Evolutionary conservation across 2,329 filamentous ascomycete species (phyloP).

Genomic region (Colletotrichum magnum): DNA sequence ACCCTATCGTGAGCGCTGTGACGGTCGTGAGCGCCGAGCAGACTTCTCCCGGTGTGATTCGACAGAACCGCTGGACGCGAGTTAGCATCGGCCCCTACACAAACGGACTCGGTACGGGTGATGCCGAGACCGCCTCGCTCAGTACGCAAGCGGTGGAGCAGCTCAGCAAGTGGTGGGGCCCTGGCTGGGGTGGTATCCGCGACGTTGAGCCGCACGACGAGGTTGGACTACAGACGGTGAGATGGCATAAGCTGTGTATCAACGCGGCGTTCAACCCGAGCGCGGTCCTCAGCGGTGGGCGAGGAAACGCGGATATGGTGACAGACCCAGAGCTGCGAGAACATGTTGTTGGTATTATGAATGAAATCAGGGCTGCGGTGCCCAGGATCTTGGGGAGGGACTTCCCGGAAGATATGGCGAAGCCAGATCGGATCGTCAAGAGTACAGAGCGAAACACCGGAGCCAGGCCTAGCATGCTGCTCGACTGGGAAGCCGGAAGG

Average conservation of each 20-base stretch:
- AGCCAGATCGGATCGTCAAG: constrained; percentile 72
- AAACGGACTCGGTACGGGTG: constrained; percentile 59
- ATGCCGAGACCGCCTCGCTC: constrained; percentile 49
- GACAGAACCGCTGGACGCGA: constrained; percentile 81
- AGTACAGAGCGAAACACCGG: constrained; percentile 76
- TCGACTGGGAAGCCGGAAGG: constrained; percentile 77
- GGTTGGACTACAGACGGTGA: constrained; percentile 76
- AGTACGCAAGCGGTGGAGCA: constrained; percentile 60
- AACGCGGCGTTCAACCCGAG: constrained; percentile 83
- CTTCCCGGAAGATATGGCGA: constrained; percentile 72
- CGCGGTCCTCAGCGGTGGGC: constrained; percentile 75
- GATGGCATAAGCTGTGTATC: constrained; percentile 85
- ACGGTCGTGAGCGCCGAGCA: constrained; percentile 80
- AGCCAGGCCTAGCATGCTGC: constrained; percentile 76
- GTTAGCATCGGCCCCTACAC: constrained; percentile 79
- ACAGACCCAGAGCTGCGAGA: constrained; percentile 72
- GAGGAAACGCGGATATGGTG: constrained; percentile 76
- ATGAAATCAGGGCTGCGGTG: constrained; percentile 76
- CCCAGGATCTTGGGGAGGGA: constrained; percentile 73
- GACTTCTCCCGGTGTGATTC: constrained; percentile 71
- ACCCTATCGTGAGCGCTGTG: constrained; percentile 76
- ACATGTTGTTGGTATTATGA: constrained; percentile 77
- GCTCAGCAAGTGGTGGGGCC: constrained; percentile 66
- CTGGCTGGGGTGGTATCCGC: constrained; percentile 69
- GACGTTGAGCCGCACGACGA: constrained; percentile 77